Evolutionary conservation across 495 filamentous ascomycete genomes (phyloP), one percentile per base, ranked within the genome.

Genomic region (Cercophora sp.): DNA sequence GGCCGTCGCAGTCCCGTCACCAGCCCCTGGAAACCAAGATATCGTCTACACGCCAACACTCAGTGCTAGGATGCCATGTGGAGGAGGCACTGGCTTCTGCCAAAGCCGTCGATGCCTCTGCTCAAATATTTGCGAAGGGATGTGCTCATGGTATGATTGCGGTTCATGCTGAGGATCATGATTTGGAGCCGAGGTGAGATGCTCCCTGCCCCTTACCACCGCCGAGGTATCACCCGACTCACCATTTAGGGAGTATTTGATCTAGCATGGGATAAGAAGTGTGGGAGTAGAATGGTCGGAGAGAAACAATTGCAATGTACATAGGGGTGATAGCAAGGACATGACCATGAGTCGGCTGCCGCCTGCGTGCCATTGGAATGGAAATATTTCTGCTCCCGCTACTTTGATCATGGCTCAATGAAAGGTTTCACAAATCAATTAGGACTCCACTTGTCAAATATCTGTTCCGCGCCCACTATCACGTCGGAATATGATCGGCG

Each of bases 121-220:
- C 22, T 52, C 49, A n/a, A 34, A 52, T 3, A 52, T 36, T 18
- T 52, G 49, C 19, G 49, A 52, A 27, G 48, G 54, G 0, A 34
- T 57, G 16, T 57, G 54, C 32, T 8, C 27, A 3, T 57, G 54
- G 54, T 47, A 52, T 48, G 41, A 47, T 16, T 57, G 54, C 19
- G 54, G 54, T 31, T 8, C 22, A 11, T 57, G 54, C 48, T 57
- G 50, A 32, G 29, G 6, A 13, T 13, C 29, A 32, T 6, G 13
- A 13, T 13, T 32, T 32, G 8, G n/a, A n/a, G n/a, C 29, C 13
- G 29, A 13, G 29, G 29, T 32, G 29, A 32, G 8, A 32, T 32
- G 29, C 8, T 32, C n/a, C n/a, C n/a, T n/a, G n/a, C n/a, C n/a
- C n/a, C n/a, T 32, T 13, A 13, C 6, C 29, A 32, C 29, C 29